Evolutionary conservation across 192 early-diverging fungal species (phyloP), one percentile per base, ranked within the genome.

Genomic region (Gryganskiella cystojenkinii): DNA sequence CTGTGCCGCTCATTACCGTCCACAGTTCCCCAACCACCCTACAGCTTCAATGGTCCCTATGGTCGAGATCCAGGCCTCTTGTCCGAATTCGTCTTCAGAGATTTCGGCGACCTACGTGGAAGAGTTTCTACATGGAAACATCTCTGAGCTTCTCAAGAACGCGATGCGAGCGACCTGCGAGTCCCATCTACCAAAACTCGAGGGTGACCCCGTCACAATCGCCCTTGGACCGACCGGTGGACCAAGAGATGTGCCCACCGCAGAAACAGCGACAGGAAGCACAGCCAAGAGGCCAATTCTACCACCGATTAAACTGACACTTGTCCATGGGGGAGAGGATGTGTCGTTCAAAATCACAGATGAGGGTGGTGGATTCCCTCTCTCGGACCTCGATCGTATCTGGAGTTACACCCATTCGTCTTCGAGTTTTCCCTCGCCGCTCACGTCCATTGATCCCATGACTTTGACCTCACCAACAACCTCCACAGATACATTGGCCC

Each of bases 271-370:
- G 9, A 25, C 71, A 46, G 37, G 17, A 43, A 27, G 27, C 20
- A 19, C 44, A 5, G 50, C 56, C 17, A 35, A 70, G 8, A 59
- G 31, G 5, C 25, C 64, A 14, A 58, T 52, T n/a, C 45, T 84
- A n/a, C 88, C 86, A 1, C 72, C 85, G 0, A 70, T 90, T 57
- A 83, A 78, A 49, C 53, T 92, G 49, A 75, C 83, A 43, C 70
- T 92, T 54, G 83, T 84, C 0, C 83, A 84, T 40, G 89, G 89
- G 14, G 81, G 79, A 22, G 87, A 92, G 56, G 90, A 92, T 66
- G 82, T 90, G 34, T 61, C 88, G 4, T 87, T 92, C 71, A 85
- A 89, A 67, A 70, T 92, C 37, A 84, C 86, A 13, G 90, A 92
- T 58, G 80, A 89, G 62, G 88, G 86, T 46, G 88, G 88, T 56